phyloP scores from a whole-genome alignment of 495 filamentous ascomycete species.

The Aspergillus indologenus region DNA sequence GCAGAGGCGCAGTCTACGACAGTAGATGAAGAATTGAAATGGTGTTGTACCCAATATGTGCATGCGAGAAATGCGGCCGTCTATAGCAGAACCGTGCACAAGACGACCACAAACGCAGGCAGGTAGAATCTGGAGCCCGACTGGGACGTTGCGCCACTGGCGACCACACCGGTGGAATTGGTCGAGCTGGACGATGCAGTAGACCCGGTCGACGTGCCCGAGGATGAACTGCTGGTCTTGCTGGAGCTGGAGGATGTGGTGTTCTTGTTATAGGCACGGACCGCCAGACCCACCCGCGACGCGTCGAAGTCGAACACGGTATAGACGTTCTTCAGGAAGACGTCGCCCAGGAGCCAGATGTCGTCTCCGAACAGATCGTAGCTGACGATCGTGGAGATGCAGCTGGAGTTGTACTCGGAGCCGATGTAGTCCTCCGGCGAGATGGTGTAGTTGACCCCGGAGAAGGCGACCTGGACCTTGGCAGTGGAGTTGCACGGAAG shows the following conservation, averaged over 20 bases:
- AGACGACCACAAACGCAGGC: conserved; percentile 1
- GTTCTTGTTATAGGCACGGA: conserved; percentile 19
- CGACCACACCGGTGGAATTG: neutral
- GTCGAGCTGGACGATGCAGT: neutral
- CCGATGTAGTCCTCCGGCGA: conserved; percentile 69
- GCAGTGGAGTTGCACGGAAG: conserved; percentile 68
- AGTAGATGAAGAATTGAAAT: neutral
- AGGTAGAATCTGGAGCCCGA: neutral
- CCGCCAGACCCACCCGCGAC: conserved; percentile 39
- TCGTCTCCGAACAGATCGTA: conserved; percentile 44
- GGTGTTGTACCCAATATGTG: neutral
- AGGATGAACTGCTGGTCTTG: conserved; percentile 7
- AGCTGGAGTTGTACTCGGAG: conserved; percentile 40
- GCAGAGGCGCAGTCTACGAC: neutral
- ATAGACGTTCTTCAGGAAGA: conserved; percentile 91
- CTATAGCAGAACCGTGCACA: conserved; percentile 6
- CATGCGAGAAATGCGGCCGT: neutral
- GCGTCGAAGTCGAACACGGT: conserved; percentile 71
- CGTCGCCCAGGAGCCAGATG: conserved; percentile 76
- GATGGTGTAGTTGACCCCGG: conserved; percentile 59
- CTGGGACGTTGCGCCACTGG: neutral
- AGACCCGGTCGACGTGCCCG: conserved; percentile 3
- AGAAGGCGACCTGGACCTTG: conserved; percentile 52
- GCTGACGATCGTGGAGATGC: conserved; percentile 62
- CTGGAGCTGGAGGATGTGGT: conserved; percentile 17